Conservation (phyloP, 2,329 filamentous ascomycete genomes). For the Penicillium sp. region DNA sequence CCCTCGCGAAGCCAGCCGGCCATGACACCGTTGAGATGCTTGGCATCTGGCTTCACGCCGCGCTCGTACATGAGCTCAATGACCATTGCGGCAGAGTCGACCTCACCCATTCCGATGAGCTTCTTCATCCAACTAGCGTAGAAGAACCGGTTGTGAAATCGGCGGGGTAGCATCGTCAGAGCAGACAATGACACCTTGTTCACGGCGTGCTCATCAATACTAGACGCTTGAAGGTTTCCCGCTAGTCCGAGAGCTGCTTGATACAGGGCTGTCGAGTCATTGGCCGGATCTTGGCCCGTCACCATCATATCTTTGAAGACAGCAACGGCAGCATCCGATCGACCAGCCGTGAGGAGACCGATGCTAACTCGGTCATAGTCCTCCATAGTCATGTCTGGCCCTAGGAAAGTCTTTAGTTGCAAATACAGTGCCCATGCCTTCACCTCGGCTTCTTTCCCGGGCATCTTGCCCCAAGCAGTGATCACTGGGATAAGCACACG, state of each 20-base stretch:
- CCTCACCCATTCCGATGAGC: constrained; percentile 73
- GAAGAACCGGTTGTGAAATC: constrained; percentile 75
- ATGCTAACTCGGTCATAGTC: constrained; percentile 79
- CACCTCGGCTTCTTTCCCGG: constrained; percentile 56
- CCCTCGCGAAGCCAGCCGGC: constrained; percentile 76
- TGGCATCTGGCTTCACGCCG: constrained; percentile 70
- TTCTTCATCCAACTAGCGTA: constrained; percentile 88
- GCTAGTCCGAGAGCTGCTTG: constrained; percentile 47
- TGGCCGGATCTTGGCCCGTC: constrained; percentile 55
- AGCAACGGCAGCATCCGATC: constrained; percentile 70
- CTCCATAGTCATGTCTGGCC: constrained; percentile 66
- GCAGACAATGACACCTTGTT: constrained; percentile 57
- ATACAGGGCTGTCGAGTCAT: constrained; percentile 55
- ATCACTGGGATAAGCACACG: constrained; percentile 68
- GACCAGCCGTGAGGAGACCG: constrained; percentile 70
- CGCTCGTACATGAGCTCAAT: constrained; percentile 75
- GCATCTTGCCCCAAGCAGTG: constrained; percentile 64
- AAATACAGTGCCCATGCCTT: constrained; percentile 73
- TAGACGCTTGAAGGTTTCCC: constrained; percentile 50
- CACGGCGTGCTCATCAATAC: constrained; percentile 51
- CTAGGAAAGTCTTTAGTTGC: constrained; percentile 66
- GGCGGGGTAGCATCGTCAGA: constrained; percentile 59
- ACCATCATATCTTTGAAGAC: constrained; percentile 92
- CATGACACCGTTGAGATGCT: constrained; percentile 82
- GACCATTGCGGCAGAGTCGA: constrained; percentile 74